phyloP scores from a whole-genome alignment of 306 rosid genomes.

The Cucurbita argyrosperma region DNA sequence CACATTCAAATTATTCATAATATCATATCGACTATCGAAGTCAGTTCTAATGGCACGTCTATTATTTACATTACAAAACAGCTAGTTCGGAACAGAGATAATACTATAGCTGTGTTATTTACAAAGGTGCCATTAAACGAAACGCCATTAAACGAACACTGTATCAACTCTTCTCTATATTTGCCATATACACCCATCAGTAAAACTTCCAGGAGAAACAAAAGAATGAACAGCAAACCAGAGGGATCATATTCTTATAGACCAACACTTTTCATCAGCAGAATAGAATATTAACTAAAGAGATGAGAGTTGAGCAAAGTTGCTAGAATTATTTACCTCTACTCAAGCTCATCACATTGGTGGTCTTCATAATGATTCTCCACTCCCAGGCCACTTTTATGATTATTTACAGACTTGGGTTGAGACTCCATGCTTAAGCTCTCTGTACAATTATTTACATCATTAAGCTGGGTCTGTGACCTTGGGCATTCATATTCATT shows the following conservation, averaged over 20 bases:
- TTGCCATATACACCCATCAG: constrained; percentile 39
- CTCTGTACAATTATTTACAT: constrained; percentile 69
- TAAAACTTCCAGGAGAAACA: constrained; percentile 29
- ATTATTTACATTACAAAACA: constrained; percentile 49
- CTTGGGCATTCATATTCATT: constrained; percentile 44
- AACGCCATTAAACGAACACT: not conserved
- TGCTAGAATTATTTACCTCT: constrained; percentile 17
- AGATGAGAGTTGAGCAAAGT: not conserved
- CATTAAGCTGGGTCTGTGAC: constrained; percentile 43
- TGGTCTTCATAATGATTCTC: constrained; percentile 56
- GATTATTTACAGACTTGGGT: constrained; percentile 70
- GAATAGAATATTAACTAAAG: not conserved
- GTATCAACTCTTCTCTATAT: constrained; percentile 34
- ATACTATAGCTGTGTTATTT: constrained; percentile 27
- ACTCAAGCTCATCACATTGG: constrained; percentile 26
- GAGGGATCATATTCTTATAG: not conserved
- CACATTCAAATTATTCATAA: not conserved
- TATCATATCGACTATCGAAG: not conserved
- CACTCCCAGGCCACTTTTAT: constrained; percentile 45
- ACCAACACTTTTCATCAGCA: constrained; percentile 2
- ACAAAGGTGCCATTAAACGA: constrained; percentile 25
- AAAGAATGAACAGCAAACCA: constrained; percentile 8
- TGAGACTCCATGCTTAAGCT: constrained; percentile 50
- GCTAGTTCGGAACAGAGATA: constrained; percentile 28
- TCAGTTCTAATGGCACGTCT: constrained; percentile 12